Evolutionary conservation across 805 yeast species (phyloP).

Genomic region (Kurtzmaniella fragi): DNA sequence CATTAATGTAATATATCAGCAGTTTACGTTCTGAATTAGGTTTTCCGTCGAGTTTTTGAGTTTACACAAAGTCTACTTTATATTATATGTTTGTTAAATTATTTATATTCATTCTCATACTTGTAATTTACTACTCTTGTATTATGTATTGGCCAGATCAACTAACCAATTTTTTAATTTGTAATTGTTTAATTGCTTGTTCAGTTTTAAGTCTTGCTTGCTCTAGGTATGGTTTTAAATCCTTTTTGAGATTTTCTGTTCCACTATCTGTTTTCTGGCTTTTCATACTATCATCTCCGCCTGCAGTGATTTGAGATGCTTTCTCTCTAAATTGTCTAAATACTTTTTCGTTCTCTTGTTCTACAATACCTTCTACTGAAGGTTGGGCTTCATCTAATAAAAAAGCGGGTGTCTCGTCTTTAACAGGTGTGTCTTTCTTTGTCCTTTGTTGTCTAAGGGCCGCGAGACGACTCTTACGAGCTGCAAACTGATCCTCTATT

Average conservation of each 20-base stretch:
- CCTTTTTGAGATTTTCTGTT: conserved; percentile 28
- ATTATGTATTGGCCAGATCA: neutral
- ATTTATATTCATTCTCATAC: too few relatives aligned
- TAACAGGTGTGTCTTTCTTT: neutral
- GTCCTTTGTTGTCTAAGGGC: conserved; percentile 10
- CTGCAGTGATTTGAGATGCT: neutral
- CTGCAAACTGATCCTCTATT: conserved; percentile 1
- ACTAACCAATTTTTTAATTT: neutral
- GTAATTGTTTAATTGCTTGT: conserved; percentile 12
- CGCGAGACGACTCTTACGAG: conserved; percentile 14
- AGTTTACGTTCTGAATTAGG: too few relatives aligned
- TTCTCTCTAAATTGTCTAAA: conserved; percentile 5
- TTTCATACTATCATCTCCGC: conserved; percentile 1
- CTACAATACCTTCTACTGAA: conserved; percentile 7
- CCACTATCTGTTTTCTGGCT: neutral
- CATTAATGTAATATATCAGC: too few relatives aligned
- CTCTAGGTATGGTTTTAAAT: conserved; percentile 17
- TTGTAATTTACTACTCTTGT: too few relatives aligned
- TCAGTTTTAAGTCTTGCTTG: conserved; percentile 25
- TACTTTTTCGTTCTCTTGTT: conserved; percentile 8
- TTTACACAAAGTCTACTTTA: too few relatives aligned
- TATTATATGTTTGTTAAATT: too few relatives aligned
- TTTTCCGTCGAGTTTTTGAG: too few relatives aligned
- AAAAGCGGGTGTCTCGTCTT: too few relatives aligned
- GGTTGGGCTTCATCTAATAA: neutral